Base-by-base conservation (phyloP, 225 moss, liverwort and hornwort genomes). In the Sphagnum tenellum region DNA sequence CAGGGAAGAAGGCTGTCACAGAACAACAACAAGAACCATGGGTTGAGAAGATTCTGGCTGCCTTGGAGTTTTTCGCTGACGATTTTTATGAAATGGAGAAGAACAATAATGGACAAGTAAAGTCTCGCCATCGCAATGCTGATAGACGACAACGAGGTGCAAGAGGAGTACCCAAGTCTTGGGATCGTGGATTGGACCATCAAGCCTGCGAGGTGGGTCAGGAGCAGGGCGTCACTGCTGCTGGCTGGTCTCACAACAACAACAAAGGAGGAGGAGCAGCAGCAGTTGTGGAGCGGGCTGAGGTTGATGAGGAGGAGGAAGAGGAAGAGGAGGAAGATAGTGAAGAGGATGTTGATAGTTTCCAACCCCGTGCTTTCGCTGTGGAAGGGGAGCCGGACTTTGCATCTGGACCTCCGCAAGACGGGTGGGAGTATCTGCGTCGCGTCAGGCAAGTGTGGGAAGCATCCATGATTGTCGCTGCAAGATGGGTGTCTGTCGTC, bases 351-450 rank as follows among this genome's bases (percentile, higher is more conserved):
- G 74, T 80, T n/a, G 96, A 98, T 71, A 98, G 90, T 61, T 92
- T 93, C 46, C 96, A 98, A 69, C 90, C 93, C 52, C 88, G 74
- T 29, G 96, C 96, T 10, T 98, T 98, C 74, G 78, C 79, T 50
- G 93, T 98, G 9, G 85, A 90, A n/a, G 96, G 93, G 11, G 96
- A 98, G 65, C 96, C 96, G 3, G 85, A 98, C 68, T 98, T 98
- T 46, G 93, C 90, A 58, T 89, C 92, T 45, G 96, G 96, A 57
- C 81, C 82, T 4, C 96, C 96, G 53, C 87, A 93, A 76, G 96
- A 98, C 74, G 96, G 96, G 9, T 93, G 89, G 92, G 96, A 98
- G 72, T 98, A 98, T 70, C 72, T 98, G 72, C 89, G 96, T 59
- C 90, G 92, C 56, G 96, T 98, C 46, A 93, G 85, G 92, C 51